These are phyloP conservation scores for Acanthamoeba royreba DNA, from an alignment of 208 protist species.

Conservation along the genomic window DNA sequence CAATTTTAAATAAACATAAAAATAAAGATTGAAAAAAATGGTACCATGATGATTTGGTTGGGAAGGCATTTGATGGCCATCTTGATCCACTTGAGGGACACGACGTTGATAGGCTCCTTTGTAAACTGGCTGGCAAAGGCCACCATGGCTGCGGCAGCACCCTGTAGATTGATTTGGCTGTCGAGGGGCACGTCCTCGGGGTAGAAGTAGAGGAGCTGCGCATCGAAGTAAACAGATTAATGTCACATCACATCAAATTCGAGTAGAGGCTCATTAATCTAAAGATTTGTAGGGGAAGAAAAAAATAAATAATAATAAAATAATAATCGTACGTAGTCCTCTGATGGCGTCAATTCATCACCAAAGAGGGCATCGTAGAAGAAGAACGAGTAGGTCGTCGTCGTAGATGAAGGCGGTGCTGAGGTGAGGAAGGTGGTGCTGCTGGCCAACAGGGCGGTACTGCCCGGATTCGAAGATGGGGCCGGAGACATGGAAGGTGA, in stretches of 20 bases:
- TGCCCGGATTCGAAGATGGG: too few relatives aligned
- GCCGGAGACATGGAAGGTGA: not conserved
- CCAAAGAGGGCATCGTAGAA: not conserved
- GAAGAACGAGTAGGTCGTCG: not conserved
- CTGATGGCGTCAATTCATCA: not conserved
- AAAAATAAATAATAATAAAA: too few relatives aligned
- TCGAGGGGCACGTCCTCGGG: not conserved
- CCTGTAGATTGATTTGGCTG: not conserved
- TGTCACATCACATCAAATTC: too few relatives aligned
- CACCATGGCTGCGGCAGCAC: not conserved
- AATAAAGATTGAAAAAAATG: not conserved
- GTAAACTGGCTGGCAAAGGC: not conserved
- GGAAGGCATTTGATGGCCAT: slow-evolving; percentile 2
- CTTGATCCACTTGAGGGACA: not conserved
- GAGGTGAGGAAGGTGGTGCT: not conserved
- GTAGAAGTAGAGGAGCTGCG: slow-evolving; percentile 25
- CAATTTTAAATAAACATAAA: too few relatives aligned
- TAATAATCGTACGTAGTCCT: too few relatives aligned
- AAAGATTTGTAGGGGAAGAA: too few relatives aligned
- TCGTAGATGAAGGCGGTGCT: not conserved
- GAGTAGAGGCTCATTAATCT: too few relatives aligned
- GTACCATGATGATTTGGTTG: not conserved
- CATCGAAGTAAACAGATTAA: too few relatives aligned
- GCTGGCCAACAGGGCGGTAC: too few relatives aligned
- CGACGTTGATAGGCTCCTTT: not conserved